Evolutionary conservation across 441 rosid species (phyloP), one percentile per base, ranked within the genome.

Genomic region (Corymbia calophylla): DNA sequence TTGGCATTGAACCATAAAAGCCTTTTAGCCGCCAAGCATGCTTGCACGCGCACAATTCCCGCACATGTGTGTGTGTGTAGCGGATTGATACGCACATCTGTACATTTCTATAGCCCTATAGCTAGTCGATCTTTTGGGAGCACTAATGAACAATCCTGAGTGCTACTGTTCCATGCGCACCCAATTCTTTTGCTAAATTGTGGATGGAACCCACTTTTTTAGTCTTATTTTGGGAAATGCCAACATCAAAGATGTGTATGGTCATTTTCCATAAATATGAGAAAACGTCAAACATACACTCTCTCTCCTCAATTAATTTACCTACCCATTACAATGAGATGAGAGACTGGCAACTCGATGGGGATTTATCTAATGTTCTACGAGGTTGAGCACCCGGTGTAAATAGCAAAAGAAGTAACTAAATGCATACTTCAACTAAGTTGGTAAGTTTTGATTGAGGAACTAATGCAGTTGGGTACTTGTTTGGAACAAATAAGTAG

Each of bases 151-250:
- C 89, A 53, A 81, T 21, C 85, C 73, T 89, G 90, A 94, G 96
- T 95, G 98, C 95, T 89, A 95, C 97, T 94, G 97, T 96, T 91
- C 92, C 98, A 96, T 93, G 98, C 95, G 96, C 96, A 93, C 91
- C 84, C 84, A 39, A 12, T 44, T 44, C 15, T 73, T 73, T 23
- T 0, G n/a, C n/a, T 44, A 47, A 77, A 77, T 77, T 23, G 84
- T 77, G 84, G 84, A 77, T 77, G 84, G 84, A 77, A 44, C 84
- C 53, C 51, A 77, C 51, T 27, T 77, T 77, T 21, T 21, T 73
- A 73, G 49, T 73, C 51, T 73, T 77, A 47, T 77, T 77, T 44
- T 77, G 84, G 51, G 84, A 77, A 39, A 77, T 77, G 27, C 53
- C 84, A 77, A 77, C 51, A 77, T 23, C 29, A 77, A 77, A 77